Conservation (phyloP, 2,329 filamentous ascomycete genomes). For the Penicillium sp. region DNA sequence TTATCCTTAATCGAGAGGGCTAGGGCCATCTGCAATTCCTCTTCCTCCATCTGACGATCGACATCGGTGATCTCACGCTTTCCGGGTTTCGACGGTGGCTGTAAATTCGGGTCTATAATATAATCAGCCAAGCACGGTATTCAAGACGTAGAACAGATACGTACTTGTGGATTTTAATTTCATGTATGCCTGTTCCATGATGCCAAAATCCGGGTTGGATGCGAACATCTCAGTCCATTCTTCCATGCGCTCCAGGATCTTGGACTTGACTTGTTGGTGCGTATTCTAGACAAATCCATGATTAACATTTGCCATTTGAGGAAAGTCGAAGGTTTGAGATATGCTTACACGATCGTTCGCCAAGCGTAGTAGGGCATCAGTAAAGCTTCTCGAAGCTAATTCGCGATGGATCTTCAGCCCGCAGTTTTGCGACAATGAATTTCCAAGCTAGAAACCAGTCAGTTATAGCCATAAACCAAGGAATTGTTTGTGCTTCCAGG, state of each 20-base stretch:
- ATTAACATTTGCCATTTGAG: not conserved
- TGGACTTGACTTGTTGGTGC: slow-evolving; percentile 92
- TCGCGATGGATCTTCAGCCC: slow-evolving; percentile 84
- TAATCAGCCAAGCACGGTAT: not conserved
- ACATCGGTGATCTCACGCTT: slow-evolving; percentile 88
- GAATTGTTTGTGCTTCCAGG: not conserved
- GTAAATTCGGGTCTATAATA: slow-evolving; percentile 77
- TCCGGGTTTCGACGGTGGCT: slow-evolving; percentile 86
- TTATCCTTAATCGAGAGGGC: slow-evolving; percentile 92
- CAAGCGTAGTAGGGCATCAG: slow-evolving; percentile 85
- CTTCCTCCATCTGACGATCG: slow-evolving; percentile 92
- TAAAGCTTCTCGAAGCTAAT: slow-evolving; percentile 86
- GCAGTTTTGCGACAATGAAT: slow-evolving; percentile 90
- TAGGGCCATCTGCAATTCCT: slow-evolving; percentile 94
- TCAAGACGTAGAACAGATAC: slow-evolving; percentile 12
- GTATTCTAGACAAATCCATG: slow-evolving; percentile 61
- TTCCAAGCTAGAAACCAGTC: slow-evolving; percentile 65
- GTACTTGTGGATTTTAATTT: slow-evolving; percentile 72
- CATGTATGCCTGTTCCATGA: slow-evolving; percentile 95
- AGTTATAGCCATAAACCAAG: not conserved
- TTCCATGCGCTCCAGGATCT: slow-evolving; percentile 94
- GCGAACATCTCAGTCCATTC: slow-evolving; percentile 96
- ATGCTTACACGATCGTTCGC: slow-evolving; percentile 71
- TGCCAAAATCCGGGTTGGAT: slow-evolving; percentile 84
- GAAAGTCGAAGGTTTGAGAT: not conserved